phyloP scores from a whole-genome alignment of 805 yeast genomes.

The Ogataea nitratoaversa region DNA sequence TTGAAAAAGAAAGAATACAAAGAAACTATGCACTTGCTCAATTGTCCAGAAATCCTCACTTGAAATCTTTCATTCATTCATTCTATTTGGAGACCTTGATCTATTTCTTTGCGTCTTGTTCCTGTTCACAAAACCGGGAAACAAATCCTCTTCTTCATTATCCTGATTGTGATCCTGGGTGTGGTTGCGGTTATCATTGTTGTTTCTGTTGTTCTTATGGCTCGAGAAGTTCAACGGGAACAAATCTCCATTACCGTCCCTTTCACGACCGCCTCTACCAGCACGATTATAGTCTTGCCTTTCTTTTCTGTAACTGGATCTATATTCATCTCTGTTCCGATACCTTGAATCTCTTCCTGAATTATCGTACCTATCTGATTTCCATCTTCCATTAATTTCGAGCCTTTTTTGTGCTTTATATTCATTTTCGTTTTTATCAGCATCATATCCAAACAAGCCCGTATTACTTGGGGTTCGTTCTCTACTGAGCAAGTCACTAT shows the following conservation, averaged over 20 bases:
- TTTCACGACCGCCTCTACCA: constrained; percentile 1
- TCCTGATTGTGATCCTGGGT: too few species aligned
- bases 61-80: neutral
- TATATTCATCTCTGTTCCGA: neutral
- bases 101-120: constrained; percentile 19
- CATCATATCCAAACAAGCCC: constrained; percentile 33
- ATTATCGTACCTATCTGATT: constrained; percentile 2
- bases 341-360: neutral
- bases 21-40: too few species aligned
- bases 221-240: too few species aligned
- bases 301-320: neutral
- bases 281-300: neutral
- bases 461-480: neutral
- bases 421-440: constrained; percentile 28
- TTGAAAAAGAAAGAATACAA: neutral
- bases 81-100: constrained; percentile 25
- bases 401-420: constrained; percentile 28
- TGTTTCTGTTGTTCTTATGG: too few species aligned
- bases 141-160: constrained; percentile 34
- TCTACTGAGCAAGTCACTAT: neutral
- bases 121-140: constrained; percentile 25
- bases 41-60: too few species aligned
- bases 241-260: constrained; percentile 4
- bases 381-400: constrained; percentile 10
- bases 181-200: too few species aligned